A percentile compares a stretch with the other conserved stretches of the same genome.
These are phyloP conservation scores for Termitomyces sp. DNA, from an alignment of 768 basidiomycete species.

Conservation along the genomic window DNA sequence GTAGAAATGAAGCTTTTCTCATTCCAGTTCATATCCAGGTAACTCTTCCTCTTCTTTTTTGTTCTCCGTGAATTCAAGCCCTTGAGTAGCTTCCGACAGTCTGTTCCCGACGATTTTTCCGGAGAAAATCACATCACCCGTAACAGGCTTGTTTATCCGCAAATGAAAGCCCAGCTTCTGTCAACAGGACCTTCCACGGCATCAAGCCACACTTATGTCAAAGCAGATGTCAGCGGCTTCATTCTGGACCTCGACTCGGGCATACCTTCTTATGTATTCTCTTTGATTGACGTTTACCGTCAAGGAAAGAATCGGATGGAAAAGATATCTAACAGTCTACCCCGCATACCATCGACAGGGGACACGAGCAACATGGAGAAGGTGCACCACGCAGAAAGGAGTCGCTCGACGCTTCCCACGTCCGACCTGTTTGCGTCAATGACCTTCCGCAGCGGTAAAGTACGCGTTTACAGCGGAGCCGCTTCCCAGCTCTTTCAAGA, in stretches of 20 bases:
- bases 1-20: conserved; percentile 68
- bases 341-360: conserved; percentile 31
- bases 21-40: conserved; percentile 83
- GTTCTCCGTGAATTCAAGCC: conserved; percentile 10
- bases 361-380: conserved; percentile 4
- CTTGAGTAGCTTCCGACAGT: conserved; percentile 68
- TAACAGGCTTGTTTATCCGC: conserved; percentile 74
- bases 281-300: conserved; percentile 81
- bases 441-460: conserved; percentile 80
- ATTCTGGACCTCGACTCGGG: conserved; percentile 78
- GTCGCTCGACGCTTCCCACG: conserved; percentile 37
- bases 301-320: conserved; percentile 77
- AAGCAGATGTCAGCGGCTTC: conserved; percentile 77
- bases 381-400: conserved; percentile 19
- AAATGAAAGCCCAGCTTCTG: conserved; percentile 71
- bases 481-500: conserved; percentile 33
- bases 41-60: conserved; percentile 17
- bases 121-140: conserved; percentile 60
- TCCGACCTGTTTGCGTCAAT: conserved; percentile 63
- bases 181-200: conserved; percentile 39
- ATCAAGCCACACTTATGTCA: conserved; percentile 52
- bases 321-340: conserved; percentile 49
- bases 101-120: conserved; percentile 60
- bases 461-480: conserved; percentile 59
- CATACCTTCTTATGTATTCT: conserved; percentile 73